These are phyloP conservation scores for Salix arbutifolia DNA, from an alignment of 345 rosid species.

Conservation along the genomic window DNA sequence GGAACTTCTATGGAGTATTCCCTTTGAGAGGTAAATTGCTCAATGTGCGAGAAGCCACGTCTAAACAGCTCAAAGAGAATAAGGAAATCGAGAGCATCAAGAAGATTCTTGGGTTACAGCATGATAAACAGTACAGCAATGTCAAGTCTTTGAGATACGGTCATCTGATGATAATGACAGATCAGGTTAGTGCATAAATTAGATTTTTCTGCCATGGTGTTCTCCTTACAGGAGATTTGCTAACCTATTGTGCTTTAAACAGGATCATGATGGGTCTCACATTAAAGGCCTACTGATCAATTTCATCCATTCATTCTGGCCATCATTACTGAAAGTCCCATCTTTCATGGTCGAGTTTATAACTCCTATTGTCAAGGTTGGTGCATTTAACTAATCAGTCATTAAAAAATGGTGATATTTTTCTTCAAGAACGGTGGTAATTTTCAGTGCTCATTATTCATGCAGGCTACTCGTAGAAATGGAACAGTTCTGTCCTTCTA, in stretches of 20 bases:
- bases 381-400: slow-evolving; percentile 2
- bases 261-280: slow-evolving; percentile 99
- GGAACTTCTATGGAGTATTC: slow-evolving; percentile 75
- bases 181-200: slow-evolving; percentile 52
- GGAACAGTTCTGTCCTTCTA: slow-evolving; percentile 59
- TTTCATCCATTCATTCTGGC: slow-evolving; percentile 96
- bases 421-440: neutral
- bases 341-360: slow-evolving; percentile 92
- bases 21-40: slow-evolving; percentile 90
- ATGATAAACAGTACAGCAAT: slow-evolving; percentile 56
- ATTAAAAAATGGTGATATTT: neutral
- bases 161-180: slow-evolving; percentile 98
- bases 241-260: slow-evolving; percentile 23
- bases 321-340: slow-evolving; percentile 72
- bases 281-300: slow-evolving; percentile 92
- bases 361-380: slow-evolving; percentile 95
- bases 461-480: slow-evolving; percentile 62
- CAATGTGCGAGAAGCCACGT: slow-evolving; percentile 91
- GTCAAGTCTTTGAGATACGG: slow-evolving; percentile 95
- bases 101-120: slow-evolving; percentile 95
- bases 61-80: slow-evolving; percentile 74
- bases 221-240: neutral
- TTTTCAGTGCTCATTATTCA: neutral
- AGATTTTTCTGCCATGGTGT: neutral
- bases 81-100: slow-evolving; percentile 79